Percentiles rank a stretch among this genome's conserved stretches.
Conservation (phyloP, 78 protist species). For the Dictyostelium citrinum region DNA sequence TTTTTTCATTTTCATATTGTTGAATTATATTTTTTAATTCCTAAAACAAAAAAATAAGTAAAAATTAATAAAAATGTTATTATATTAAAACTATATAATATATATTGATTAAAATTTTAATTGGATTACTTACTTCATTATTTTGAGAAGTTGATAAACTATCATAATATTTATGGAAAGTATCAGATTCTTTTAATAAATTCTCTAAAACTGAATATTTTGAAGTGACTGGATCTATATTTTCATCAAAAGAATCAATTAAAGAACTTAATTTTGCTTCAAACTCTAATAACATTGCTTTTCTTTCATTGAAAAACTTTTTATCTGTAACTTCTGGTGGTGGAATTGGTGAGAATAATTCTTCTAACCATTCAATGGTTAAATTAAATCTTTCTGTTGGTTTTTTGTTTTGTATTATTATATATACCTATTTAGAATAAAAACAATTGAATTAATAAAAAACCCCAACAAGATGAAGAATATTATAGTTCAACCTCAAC, state of each 20-base stretch:
- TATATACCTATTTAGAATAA: slow-evolving; percentile 4
- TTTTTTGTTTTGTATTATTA: background rate
- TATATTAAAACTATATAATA: too few relatives aligned
- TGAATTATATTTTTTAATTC: slow-evolving; percentile 11
- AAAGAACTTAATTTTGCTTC: background rate
- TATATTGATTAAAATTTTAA: too few relatives aligned
- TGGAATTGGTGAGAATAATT: slow-evolving; percentile 39
- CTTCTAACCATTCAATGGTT: slow-evolving; percentile 33
- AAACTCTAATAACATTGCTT: background rate
- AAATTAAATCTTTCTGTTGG: slow-evolving; percentile 18
- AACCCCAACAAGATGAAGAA: background rate
- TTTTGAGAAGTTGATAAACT: background rate
- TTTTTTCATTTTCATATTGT: slow-evolving; percentile 11
- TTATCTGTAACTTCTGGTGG: slow-evolving; percentile 13
- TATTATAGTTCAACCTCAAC: background rate
- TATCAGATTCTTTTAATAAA: slow-evolving; percentile 8
- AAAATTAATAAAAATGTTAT: background rate
- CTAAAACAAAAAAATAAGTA: background rate
- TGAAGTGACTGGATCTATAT: background rate
- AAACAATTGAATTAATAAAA: too few relatives aligned
- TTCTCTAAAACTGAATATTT: background rate
- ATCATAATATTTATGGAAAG: slow-evolving; percentile 6
- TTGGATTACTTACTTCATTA: slow-evolving; percentile 14
- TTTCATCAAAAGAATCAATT: slow-evolving; percentile 4
- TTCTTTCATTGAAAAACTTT: background rate